Conservation (phyloP, 2,329 filamentous ascomycete species). For the Magnaporthales sp. region DNA sequence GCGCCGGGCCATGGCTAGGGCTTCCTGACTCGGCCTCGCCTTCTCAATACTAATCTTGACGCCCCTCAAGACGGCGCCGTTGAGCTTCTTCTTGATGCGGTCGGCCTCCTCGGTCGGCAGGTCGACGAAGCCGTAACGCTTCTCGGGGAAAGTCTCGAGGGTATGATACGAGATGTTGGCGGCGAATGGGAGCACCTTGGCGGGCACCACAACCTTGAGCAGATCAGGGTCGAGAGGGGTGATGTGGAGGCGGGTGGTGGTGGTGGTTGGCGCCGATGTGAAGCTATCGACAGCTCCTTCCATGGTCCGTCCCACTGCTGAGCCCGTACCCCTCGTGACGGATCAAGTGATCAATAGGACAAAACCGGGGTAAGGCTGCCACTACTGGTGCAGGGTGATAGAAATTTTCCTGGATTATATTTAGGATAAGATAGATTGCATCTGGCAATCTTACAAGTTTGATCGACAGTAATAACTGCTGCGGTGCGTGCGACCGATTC, state of each 20-base stretch:
- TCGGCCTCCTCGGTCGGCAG: conserved; percentile 74
- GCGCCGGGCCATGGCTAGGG: conserved; percentile 25
- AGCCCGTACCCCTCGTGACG: background rate
- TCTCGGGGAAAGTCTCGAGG: conserved; percentile 82
- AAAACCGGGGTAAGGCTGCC: background rate
- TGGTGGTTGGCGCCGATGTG: background rate
- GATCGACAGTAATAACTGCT: background rate
- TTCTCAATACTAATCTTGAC: conserved; percentile 77
- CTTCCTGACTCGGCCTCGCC: conserved; percentile 54
- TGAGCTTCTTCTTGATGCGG: conserved; percentile 85
- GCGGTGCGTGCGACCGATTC: background rate
- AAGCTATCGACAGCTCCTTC: background rate
- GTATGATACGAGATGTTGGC: conserved; percentile 82
- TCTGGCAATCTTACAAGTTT: background rate
- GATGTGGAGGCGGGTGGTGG: conserved; percentile 64
- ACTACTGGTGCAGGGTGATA: background rate
- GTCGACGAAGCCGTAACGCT: conserved; percentile 82
- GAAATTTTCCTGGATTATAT: background rate
- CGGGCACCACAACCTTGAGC: conserved; percentile 61
- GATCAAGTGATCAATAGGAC: background rate
- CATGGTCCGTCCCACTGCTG: background rate
- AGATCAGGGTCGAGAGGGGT: conserved; percentile 74
- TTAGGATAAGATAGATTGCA: background rate
- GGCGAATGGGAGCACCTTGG: conserved; percentile 55
- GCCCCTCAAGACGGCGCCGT: conserved; percentile 78